phyloP scores from a whole-genome alignment of 192 early-diverging fungal species.

The Gonapodya prolifera region DNA sequence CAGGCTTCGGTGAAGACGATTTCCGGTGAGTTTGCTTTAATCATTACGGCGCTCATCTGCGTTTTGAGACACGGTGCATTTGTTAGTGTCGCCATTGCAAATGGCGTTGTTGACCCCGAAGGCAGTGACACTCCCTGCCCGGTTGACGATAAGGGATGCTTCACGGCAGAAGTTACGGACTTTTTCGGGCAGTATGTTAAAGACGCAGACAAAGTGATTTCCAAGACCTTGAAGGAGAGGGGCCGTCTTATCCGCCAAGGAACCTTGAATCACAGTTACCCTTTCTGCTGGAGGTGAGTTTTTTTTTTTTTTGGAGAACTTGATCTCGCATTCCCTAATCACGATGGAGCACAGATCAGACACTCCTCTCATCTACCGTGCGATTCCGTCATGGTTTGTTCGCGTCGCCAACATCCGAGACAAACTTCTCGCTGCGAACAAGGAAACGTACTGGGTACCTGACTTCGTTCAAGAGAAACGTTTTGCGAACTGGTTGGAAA shows the following conservation, averaged over 20 bases:
- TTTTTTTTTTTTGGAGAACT: slow-evolving; percentile 3
- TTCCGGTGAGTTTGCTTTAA: slow-evolving; percentile 37
- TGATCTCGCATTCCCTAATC: not conserved
- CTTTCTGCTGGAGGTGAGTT: slow-evolving; percentile 82
- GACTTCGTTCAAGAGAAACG: slow-evolving; percentile 92
- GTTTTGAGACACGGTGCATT: not conserved
- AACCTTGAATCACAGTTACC: slow-evolving; percentile 83
- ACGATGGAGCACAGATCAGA: slow-evolving; percentile 39
- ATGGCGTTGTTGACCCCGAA: slow-evolving; percentile 70
- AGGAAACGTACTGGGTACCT: slow-evolving; percentile 87
- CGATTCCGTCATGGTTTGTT: slow-evolving; percentile 96
- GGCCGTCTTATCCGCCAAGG: slow-evolving; percentile 83
- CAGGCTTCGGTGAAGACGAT: slow-evolving; percentile 99
- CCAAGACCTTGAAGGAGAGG: slow-evolving; percentile 73
- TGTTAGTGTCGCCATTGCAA: slow-evolving; percentile 50
- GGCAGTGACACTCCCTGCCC: slow-evolving; percentile 74
- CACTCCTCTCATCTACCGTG: slow-evolving; percentile 93
- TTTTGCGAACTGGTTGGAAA: slow-evolving; percentile 93
- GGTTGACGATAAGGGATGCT: slow-evolving; percentile 70
- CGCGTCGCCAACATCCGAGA: slow-evolving; percentile 75
- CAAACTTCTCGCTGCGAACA: slow-evolving; percentile 75
- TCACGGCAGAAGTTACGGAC: slow-evolving; percentile 60
- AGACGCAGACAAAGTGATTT: slow-evolving; percentile 93
- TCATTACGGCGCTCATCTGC: not conserved
- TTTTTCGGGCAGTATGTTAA: slow-evolving; percentile 83